Evolutionary conservation across 257 asterid genomes (phyloP), one percentile per base, ranked within the genome.

Genomic region (Penstemon eatonii): DNA sequence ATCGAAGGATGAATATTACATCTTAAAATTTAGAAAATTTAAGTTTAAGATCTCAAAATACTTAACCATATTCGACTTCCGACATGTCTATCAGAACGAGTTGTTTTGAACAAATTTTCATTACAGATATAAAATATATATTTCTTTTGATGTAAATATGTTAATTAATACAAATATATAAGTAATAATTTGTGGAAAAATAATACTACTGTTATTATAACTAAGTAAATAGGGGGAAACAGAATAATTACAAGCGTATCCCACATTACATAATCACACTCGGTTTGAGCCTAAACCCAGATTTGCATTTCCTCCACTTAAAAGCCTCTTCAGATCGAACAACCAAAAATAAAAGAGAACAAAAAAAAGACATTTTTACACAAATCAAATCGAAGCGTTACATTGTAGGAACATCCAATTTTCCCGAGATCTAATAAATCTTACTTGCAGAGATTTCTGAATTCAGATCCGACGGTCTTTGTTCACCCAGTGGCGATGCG

Each of bases 371-470:
- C 33, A 25, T 25, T 25, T 25, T 25, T 25, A 25, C 33, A 25
- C 33, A 66, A 55, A 37, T 37, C 69, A 6, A 54, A 54, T 57
- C 74, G 60, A 7, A 54, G 56, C 63, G 37, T 57, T 49, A 36
- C 60, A 41, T 33, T 2, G 53, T 52, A 58, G 11, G 63, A 58
- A 41, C 8, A 62, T 71, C 59, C 9, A 25, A 60, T 71, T 60
- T 7, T 56, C 56, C 15, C 49, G 79, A 77, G 88, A 83, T 80
- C 88, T 75, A 81, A 65, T 75, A 81, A 65, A 65, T 18, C 67
- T 5, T 25, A 25, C 33, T 25, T 25, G 33, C 33, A 58, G 70
- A 51, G 71, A 40, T 50, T 37, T 56, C 13, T 15, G 52, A 80
- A 70, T 73, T 75, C 69, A 78, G 85, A 82, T 79, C 85, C 73